Conservation (phyloP, 1,284 basidiomycete genomes). For the Ceratorhiza oryzae-sativae region DNA sequence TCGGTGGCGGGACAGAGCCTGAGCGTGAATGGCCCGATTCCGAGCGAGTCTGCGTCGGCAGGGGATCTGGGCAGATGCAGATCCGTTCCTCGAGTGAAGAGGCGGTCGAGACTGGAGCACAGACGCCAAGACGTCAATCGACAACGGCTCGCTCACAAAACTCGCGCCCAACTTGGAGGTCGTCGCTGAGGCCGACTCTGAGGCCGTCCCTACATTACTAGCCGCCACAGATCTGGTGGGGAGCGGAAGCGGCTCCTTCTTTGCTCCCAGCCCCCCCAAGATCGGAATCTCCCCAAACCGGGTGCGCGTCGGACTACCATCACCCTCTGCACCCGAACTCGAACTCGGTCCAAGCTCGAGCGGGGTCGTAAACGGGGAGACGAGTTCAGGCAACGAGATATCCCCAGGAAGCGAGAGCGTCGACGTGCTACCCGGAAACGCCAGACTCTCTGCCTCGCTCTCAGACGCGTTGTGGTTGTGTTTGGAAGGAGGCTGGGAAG, state of each 20-base stretch:
- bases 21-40: not conserved
- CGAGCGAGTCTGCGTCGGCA: not conserved
- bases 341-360: not conserved
- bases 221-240: not conserved
- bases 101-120: not conserved
- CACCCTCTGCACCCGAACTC: not conserved
- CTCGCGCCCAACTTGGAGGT: not conserved
- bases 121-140: not conserved
- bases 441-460: constrained; percentile 27
- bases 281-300: not conserved
- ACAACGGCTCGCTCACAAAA: not conserved
- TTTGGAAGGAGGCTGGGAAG: not conserved
- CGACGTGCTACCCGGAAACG: constrained; percentile 30
- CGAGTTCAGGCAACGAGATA: constrained; percentile 14
- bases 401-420: constrained; percentile 19
- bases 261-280: not conserved
- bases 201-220: not conserved
- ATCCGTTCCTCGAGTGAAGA: not conserved
- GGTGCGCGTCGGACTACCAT: not conserved
- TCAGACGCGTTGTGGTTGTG: not conserved
- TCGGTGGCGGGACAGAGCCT: not conserved
- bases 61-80: too few relatives aligned
- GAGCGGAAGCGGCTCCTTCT: not conserved
- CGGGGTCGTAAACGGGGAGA: constrained; percentile 22
- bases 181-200: not conserved